These are phyloP conservation scores for Mrakia blollopis DNA, from an alignment of 768 basidiomycete species.

Conservation along the genomic window DNA sequence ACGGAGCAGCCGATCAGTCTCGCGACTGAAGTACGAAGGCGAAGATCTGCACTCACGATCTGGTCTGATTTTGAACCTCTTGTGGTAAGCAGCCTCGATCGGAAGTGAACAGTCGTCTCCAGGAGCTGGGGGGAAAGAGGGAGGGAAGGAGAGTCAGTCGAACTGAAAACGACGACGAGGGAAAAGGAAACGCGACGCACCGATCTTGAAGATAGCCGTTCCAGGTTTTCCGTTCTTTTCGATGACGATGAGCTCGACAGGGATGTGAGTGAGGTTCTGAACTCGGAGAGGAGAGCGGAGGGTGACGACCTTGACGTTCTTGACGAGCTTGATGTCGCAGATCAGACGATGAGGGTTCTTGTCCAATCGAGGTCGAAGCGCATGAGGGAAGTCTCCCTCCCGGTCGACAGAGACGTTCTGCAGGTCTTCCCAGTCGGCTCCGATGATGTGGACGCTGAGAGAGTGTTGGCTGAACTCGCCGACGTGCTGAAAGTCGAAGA, in stretches of 20 bases:
- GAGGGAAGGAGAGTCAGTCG: not conserved
- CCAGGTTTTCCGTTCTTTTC: slow-evolving; percentile 78
- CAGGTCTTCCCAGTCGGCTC: slow-evolving; percentile 83
- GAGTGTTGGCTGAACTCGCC: slow-evolving; percentile 61
- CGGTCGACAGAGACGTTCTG: slow-evolving; percentile 83
- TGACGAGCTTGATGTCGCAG: slow-evolving; percentile 81
- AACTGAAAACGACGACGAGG: not conserved
- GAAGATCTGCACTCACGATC: slow-evolving; percentile 61
- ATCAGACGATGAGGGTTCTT: slow-evolving; percentile 74
- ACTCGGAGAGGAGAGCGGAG: slow-evolving; percentile 87
- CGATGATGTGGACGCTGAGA: slow-evolving; percentile 76
- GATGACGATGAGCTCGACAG: slow-evolving; percentile 82
- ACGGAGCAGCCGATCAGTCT: not conserved
- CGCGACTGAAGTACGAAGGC: not conserved
- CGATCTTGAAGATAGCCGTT: slow-evolving; percentile 75
- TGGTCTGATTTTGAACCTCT: slow-evolving; percentile 79
- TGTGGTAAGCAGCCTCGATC: slow-evolving; percentile 77
- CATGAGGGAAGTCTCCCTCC: slow-evolving; percentile 85
- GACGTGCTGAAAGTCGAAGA: slow-evolving; percentile 16
- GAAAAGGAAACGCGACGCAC: slow-evolving; percentile 42
- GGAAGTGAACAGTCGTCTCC: slow-evolving; percentile 84
- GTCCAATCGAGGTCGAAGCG: slow-evolving; percentile 69
- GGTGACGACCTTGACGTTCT: slow-evolving; percentile 90
- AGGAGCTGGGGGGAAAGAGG: slow-evolving; percentile 53
- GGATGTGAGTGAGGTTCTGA: slow-evolving; percentile 84